A percentile compares a stretch with the other conserved stretches of the same genome.
Evolutionary conservation across 2,329 filamentous ascomycete genomes (phyloP).

Genomic region (Chalaropsis ovoidea): DNA sequence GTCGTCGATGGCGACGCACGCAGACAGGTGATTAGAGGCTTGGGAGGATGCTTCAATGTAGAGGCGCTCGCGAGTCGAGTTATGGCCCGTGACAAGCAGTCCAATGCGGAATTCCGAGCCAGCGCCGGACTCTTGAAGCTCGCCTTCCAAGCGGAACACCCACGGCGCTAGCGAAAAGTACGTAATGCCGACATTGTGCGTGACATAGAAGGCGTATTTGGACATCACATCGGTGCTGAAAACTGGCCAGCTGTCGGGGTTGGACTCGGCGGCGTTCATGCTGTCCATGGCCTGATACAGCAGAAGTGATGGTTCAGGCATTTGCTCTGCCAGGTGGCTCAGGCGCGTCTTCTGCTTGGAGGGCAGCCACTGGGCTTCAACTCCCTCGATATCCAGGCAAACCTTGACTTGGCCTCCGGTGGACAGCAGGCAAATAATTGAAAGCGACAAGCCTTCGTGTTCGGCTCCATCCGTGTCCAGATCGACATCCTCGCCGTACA

Average conservation of each 20-base stretch:
- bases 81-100: slow-evolving; percentile 49
- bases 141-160: slow-evolving; percentile 54
- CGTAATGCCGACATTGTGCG: slow-evolving; percentile 50
- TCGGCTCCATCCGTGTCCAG: slow-evolving; percentile 48
- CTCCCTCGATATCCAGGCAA: slow-evolving; percentile 51
- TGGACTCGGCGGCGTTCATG: slow-evolving; percentile 45
- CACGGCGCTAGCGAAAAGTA: slow-evolving; percentile 51
- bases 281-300: slow-evolving; percentile 55
- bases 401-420: slow-evolving; percentile 52
- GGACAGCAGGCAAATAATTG: slow-evolving; percentile 50
- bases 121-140: slow-evolving; percentile 46
- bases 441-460: slow-evolving; percentile 50
- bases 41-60: slow-evolving; percentile 45
- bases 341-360: slow-evolving; percentile 44
- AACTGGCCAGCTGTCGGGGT: slow-evolving; percentile 50
- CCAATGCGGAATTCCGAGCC: slow-evolving; percentile 54
- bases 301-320: slow-evolving; percentile 42
- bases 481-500: slow-evolving; percentile 55
- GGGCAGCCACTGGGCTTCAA: slow-evolving; percentile 57
- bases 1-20: slow-evolving; percentile 46
- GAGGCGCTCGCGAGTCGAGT: slow-evolving; percentile 46
- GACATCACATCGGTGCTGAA: slow-evolving; percentile 53
- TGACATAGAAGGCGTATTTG: slow-evolving; percentile 54
- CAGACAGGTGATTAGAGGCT: slow-evolving; percentile 42
- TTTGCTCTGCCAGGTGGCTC: slow-evolving; percentile 34